Base-by-base conservation (phyloP, 169 alveolate species). In the Plasmodium cynomolgi region DNA sequence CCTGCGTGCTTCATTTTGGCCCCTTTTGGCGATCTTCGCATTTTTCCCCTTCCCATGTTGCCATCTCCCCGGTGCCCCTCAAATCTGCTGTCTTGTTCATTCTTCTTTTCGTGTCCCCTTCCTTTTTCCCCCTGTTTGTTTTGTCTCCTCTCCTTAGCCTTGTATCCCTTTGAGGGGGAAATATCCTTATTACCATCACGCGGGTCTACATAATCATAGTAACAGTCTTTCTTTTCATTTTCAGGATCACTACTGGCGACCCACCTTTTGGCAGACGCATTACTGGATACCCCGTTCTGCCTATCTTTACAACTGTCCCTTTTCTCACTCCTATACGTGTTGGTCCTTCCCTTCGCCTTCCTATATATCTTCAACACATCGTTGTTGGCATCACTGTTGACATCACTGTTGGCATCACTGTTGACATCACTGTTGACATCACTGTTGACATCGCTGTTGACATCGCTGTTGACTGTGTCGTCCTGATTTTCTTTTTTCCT, bases 321-420 rank as follows among this genome's bases (percentile, higher is more conserved):
- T 20, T 26, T 39, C 17, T 3, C 17, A 7, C 44, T 34, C 44
- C 39, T 83, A 58, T 83, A 33, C 73, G 26, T 17, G 34, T 41
- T 31, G 39, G 56, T 1, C 74, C 41, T 17, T 47, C 50, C 77
- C 37, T n/a, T 37, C 29, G 5, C 37, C 17, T 9, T 72, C 20
- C 58, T 23, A 77, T 50, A 81, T 81, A 81, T 81, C 39, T 81
- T 39, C 73, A 81, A n/a, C 62, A 44, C 86, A 41, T 50, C 44
- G 62, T 81, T 81, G 73, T 81, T 47, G 26, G 6, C 54, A 34
- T 41, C 73, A 23, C 86, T 29, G 39, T 81, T 81, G 33, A 71
- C 20, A n/a, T n/a, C n/a, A n/a, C n/a, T n/a, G n/a, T n/a, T n/a
- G n/a, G n/a, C n/a, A n/a, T n/a, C n/a, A n/a, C n/a, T n/a, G n/a